Base-by-base conservation (phyloP, 108 stramenopile genomes). In the Cyclotella choctawhatcheeana region DNA sequence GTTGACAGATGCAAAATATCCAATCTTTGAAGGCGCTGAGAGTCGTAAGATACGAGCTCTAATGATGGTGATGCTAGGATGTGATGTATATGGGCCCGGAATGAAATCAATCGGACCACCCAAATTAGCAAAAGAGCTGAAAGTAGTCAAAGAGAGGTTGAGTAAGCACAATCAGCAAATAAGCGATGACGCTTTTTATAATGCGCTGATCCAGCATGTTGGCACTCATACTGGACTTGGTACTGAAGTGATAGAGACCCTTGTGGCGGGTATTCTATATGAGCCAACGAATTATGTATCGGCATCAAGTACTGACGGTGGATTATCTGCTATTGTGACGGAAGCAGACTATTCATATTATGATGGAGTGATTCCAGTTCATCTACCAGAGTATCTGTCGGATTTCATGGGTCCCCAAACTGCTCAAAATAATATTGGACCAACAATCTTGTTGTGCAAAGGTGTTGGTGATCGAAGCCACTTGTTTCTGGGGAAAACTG, bases 41-140 rank as follows among this genome's bases (percentile, higher is more conserved):
- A 32, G 47, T 24, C n/a, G 33, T 3, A 73, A 40, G 14, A 5
- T 54, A 14, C 48, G 61, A 24, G 70, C 70, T 20, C 20, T 71
- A 16, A 60, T 71, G 34, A 24, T 25, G 12, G 6, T 71, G 2
- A 13, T 64, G 20, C 61, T 73, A 8, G 72, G 72, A 21, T 73
- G 62, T 56, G 72, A 73, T 56, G 72, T 73, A 10, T 73, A 44
- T 22, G 32, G 18, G 56, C 25, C 25, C 1, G 67, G 67, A 3
- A 40, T 68, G 51, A 13, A 2, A 12, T 12, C 6, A 40, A 40
- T 40, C 12, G 37, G 37, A 8, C 8, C 37, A 40, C 12, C 37
- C 6, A 40, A 40, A 12, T 12, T 40, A 6, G 12, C 6, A 40
- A 6, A 8, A 40, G 8, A 40, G 37, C 12, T 40, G 37, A 12